Percentiles rank a stretch among this genome's conserved stretches.
phyloP scores from a whole-genome alignment of 257 asterid genomes.

The Voacanga thouarsii region DNA sequence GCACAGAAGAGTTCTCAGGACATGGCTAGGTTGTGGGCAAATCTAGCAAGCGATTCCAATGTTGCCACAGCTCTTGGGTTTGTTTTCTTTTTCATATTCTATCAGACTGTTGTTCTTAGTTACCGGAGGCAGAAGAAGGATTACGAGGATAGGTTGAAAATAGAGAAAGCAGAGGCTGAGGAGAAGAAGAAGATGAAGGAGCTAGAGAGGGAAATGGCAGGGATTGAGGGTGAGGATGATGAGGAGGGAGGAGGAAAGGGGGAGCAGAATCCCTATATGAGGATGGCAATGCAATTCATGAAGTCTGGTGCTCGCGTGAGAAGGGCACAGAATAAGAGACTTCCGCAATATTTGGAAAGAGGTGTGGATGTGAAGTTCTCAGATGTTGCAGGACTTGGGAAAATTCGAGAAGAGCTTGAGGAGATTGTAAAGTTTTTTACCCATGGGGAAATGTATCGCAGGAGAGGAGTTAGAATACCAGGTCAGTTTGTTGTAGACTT shows the following conservation, averaged over 20 bases:
- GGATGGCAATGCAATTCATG: slow-evolving; percentile 83
- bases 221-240: slow-evolving; percentile 48
- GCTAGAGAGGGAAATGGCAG: slow-evolving; percentile 72
- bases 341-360: slow-evolving; percentile 84
- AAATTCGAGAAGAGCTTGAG: slow-evolving; percentile 93
- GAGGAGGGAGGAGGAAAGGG: slow-evolving; percentile 66
- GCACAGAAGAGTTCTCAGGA: slow-evolving; percentile 44
- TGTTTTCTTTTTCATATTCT: slow-evolving; percentile 75
- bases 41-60: slow-evolving; percentile 64
- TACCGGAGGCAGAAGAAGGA: slow-evolving; percentile 86
- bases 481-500: slow-evolving; percentile 45
- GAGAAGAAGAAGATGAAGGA: slow-evolving; percentile 86
- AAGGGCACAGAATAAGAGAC: slow-evolving; percentile 56
- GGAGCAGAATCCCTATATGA: slow-evolving; percentile 69
- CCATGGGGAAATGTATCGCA: slow-evolving; percentile 92
- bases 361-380: slow-evolving; percentile 84
- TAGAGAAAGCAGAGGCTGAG: slow-evolving; percentile 88
- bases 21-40: slow-evolving; percentile 63
- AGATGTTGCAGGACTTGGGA: slow-evolving; percentile 98
- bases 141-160: slow-evolving; percentile 90
- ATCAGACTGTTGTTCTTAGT: slow-evolving; percentile 70
- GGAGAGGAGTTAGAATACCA: slow-evolving; percentile 96
- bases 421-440: slow-evolving; percentile 97
- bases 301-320: slow-evolving; percentile 93
- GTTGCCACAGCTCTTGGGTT: slow-evolving; percentile 68